phyloP scores from a whole-genome alignment of 768 basidiomycete genomes.

The Cyathus striatus region DNA sequence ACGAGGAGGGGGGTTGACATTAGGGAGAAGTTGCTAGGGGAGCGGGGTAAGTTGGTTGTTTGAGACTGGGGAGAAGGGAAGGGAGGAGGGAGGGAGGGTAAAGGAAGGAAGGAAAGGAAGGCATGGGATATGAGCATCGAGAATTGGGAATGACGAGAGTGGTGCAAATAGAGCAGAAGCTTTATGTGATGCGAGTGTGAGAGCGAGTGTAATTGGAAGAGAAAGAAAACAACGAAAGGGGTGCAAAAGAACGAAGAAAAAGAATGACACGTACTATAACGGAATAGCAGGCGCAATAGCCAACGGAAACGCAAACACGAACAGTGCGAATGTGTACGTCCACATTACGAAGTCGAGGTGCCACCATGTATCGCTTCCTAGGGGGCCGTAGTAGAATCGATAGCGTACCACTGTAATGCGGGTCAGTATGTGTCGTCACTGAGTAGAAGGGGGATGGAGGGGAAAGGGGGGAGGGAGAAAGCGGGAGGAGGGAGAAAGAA shows the following conservation, averaged over 20 bases:
- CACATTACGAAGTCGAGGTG: slow-evolving; percentile 28
- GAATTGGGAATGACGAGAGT: no score
- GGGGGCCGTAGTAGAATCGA: slow-evolving; percentile 16
- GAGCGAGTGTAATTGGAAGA: no score
- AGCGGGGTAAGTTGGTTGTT: neutral
- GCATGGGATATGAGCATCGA: no score
- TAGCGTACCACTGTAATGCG: slow-evolving; percentile 13
- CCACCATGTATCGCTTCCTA: slow-evolving; percentile 22
- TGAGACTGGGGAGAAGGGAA: neutral
- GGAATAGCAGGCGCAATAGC: slow-evolving; percentile 20
- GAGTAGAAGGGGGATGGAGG: no score
- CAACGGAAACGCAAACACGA: slow-evolving; percentile 21
- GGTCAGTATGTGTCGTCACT: no score
- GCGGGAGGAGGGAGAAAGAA: neutral
- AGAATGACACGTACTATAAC: slow-evolving; percentile 12
- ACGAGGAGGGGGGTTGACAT: slow-evolving; percentile 27
- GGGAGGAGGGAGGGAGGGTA: no score
- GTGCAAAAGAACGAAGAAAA: neutral
- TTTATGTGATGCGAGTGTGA: no score
- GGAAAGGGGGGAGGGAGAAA: neutral
- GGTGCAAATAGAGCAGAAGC: no score
- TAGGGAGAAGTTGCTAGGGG: slow-evolving; percentile 23
- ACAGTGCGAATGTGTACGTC: slow-evolving; percentile 20
- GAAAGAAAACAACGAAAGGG: no score
- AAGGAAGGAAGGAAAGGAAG: no score